Evolutionary conservation across 1,284 basidiomycete genomes (phyloP), one percentile per base, ranked within the genome.

Genomic region (Trametes polyzona): DNA sequence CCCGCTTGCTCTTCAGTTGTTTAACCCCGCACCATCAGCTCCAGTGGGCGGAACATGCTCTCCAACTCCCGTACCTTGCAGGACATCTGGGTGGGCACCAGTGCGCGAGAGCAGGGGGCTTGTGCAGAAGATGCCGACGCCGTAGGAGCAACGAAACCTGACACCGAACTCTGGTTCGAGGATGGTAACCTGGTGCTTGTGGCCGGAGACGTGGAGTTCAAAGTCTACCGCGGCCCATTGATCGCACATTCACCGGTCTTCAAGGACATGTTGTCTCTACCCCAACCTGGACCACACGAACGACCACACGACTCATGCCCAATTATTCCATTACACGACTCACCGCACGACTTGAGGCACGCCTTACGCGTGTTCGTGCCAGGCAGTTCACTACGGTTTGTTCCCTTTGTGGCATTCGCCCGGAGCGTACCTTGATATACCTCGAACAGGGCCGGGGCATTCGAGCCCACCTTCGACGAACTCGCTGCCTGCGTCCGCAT

Each of bases 401-500:
- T 55, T 11, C n/a, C 5, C 11, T 2, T 26, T 21, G 6, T 19
- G 8, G 7, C 17, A 19, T 16, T 3, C 17, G 19, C 26, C 36
- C 37, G 17, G 11, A 19, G 32, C 1, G 24, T 9, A 24, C 30
- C n/a, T 5, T 42, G 21, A 55, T 35, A 39, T 5, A 4, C 19
- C 8, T 26, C 16, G 11, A 26, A 29, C 29, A 63, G 61, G 5
- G 44, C 53, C 1, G 61, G 55, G 5, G 19, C 39, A 9, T 17
- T 44, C n/a, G 55, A 58, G 11, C 61, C 57, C 1, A 19, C 48
- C 0, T 64, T 52, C 55, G 42, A 59, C 24, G 58, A 61, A 24
- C 49, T 58, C 33, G 55, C 59, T 1, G 59, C 62, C 4, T 60
- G 58, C 47, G 50, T 64, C 17, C 62, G 62, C 12, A 47, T 64